These are phyloP conservation scores for Trifolium repens DNA, from an alignment of 306 rosid species.

Conservation along the genomic window DNA sequence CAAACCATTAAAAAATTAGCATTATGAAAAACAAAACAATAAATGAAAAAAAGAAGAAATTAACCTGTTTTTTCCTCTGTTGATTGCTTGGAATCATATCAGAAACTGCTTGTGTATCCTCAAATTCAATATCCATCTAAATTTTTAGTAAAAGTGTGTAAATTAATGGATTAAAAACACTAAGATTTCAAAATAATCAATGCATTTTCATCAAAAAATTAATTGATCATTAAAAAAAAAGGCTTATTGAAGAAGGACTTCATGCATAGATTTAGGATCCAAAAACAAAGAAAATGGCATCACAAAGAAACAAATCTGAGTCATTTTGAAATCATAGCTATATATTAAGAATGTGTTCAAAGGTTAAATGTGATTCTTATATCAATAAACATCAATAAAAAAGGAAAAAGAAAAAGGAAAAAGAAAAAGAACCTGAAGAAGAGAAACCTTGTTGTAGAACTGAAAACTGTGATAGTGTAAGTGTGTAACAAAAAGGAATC, in stretches of 20 bases:
- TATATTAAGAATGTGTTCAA: slow-evolving; percentile 45
- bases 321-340: slow-evolving; percentile 39
- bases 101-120: slow-evolving; percentile 37
- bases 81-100: slow-evolving; percentile 43
- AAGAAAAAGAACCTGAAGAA: slow-evolving; percentile 50
- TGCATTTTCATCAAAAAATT: not conserved
- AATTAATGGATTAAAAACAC: slow-evolving; percentile 10
- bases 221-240: not conserved
- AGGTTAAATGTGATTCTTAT: slow-evolving; percentile 50
- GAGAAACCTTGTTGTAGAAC: slow-evolving; percentile 46
- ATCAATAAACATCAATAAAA: slow-evolving; percentile 33
- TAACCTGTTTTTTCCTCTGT: slow-evolving; percentile 52
- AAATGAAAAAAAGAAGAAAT: not conserved
- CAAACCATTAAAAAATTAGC: not conserved
- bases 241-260: not conserved
- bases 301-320: slow-evolving; percentile 39
- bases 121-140: slow-evolving; percentile 53
- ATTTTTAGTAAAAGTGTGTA: slow-evolving; percentile 2
- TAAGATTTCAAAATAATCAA: slow-evolving; percentile 32
- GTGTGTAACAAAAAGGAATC: slow-evolving; percentile 35
- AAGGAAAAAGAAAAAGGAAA: not conserved
- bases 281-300: slow-evolving; percentile 33
- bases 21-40: too few relatives aligned
- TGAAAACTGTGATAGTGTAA: slow-evolving; percentile 37
- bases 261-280: slow-evolving; percentile 11